A percentile compares a stretch with the other conserved stretches of the same genome.
phyloP scores from a whole-genome alignment of 139 green algal genomes.

The Closterium sp. region DNA sequence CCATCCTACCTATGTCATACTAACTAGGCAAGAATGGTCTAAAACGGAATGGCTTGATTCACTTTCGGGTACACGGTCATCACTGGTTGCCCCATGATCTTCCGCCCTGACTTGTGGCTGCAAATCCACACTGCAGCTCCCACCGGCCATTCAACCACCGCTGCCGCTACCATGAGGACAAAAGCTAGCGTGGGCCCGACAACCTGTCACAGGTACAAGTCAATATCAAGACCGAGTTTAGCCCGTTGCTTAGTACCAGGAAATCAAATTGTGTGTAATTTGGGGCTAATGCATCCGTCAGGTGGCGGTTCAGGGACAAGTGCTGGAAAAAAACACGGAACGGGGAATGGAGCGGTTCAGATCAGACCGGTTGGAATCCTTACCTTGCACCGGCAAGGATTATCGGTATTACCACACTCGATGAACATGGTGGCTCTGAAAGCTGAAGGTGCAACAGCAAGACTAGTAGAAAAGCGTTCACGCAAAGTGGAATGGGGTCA shows the following conservation, averaged over 20 bases:
- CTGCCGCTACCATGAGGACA: slow-evolving; percentile 14
- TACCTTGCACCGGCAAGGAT: slow-evolving; percentile 40
- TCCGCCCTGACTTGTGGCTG: slow-evolving; percentile 4
- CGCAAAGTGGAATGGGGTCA: no score
- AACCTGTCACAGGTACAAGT: slow-evolving; percentile 14
- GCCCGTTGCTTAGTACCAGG: not conserved
- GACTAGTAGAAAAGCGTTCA: no score
- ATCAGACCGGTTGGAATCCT: no score
- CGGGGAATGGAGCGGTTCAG: not conserved
- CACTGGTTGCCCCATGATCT: slow-evolving; percentile 29
- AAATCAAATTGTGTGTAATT: not conserved
- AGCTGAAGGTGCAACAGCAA: not conserved
- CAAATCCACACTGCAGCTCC: slow-evolving; percentile 21
- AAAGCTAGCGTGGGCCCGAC: slow-evolving; percentile 35
- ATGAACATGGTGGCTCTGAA: slow-evolving; percentile 9
- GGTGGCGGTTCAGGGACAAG: no score
- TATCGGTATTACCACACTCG: slow-evolving; percentile 32
- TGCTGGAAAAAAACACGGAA: no score
- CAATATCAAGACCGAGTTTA: not conserved
- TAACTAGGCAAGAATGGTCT: not conserved
- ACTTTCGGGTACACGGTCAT: slow-evolving; percentile 4
- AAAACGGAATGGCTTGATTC: slow-evolving; percentile 25
- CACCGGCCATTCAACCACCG: slow-evolving; percentile 30
- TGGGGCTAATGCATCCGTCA: no score
- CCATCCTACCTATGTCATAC: no score